Base-by-base conservation (phyloP, 257 asterid species). In the Knoxia roxburghii region DNA sequence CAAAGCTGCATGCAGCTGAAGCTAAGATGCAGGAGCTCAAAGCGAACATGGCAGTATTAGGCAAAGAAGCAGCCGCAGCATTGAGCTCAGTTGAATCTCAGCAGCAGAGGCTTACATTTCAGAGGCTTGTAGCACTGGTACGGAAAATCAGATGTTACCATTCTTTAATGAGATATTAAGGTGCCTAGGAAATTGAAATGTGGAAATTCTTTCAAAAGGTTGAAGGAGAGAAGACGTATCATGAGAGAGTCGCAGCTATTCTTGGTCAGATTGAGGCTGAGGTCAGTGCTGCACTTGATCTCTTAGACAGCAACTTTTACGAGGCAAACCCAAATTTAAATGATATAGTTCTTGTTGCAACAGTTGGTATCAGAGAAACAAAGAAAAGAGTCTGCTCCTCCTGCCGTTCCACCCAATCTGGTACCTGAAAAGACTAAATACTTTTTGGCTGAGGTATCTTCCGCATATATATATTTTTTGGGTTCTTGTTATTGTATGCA, bases 311-410 rank as follows among this genome's bases (percentile, higher is more conserved):
- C 7, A 30, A 24, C n/a, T 52, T 37, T 51, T 37, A 45, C 49
- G n/a, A 39, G 23, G 35, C 27, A 21, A 32, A 29, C 57, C 64
- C 9, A 56, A 61, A 15, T 48, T 60, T 17, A 29, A 20, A 53
- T 52, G 58, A 55, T 37, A 23, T 68, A 64, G 46, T 54, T 35
- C 46, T 61, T 35, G 66, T 71, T 58, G 68, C 52, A 68, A 60
- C 72, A 94, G 99, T 76, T 94, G 76, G 96, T 94, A 72, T 88
- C 97, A 17, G 99, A 90, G 80, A 94, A 87, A 70, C 99, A 94
- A 81, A 81, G 95, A 73, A 94, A 88, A 85, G 99, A 90, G 81
- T 95, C 92, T n/a, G 90, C 94, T 80, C 97, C 99, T 65, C 97
- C 97, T 7, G 86, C 79, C 49, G 60, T 78, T 73, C 89, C 84